Evolutionary conservation across 495 filamentous ascomycete species (phyloP), one percentile per base, ranked within the genome.

Genomic region (Daldinia vernicosa): DNA sequence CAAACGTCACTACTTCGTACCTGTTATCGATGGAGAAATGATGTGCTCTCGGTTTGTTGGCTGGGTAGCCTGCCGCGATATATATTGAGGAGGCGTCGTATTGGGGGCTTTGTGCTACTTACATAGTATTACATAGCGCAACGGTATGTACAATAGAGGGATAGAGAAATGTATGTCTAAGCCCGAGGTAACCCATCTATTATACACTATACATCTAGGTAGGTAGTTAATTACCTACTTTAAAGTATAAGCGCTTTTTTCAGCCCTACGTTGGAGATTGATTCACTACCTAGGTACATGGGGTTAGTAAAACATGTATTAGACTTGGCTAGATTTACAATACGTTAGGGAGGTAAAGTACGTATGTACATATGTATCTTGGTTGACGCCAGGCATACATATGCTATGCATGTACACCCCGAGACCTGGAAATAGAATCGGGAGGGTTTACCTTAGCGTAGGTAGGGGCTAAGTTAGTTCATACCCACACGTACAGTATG

Each of bases 391-490:
- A 40, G 58, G 32, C 8, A 32, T 32, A 32, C 56, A 60, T 67
- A 67, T 67, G 64, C 56, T 45, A 67, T 66, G 68, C 68, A 66
- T 57, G 67, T 66, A 56, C 61, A 61, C 22, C 59, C 35, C 47
- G 35, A 40, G 17, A 52, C 50, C 56, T 58, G 68, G 66, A 71
- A 71, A 71, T 71, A 71, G 63, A 61, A 67, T 22, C 30, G 43
- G 24, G 24, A 12, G 15, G 19, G 17, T 52, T 52, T 27, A 26
- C 55, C 17, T 45, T 50, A 8, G 28, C 28, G 0, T 30, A 30
- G 28, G 27, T 28, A 30, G 32, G 32, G 32, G 32, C 30, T 32
- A 9, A 27, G 26, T 27, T 27, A 27, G 26, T 27, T 27, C 26
- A 1, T 27, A 27, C 26, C 26, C 4, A 27, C 26, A 27, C 26